Conservation (phyloP, 495 filamentous ascomycete species). For the Astrothelium subdiscretum region DNA sequence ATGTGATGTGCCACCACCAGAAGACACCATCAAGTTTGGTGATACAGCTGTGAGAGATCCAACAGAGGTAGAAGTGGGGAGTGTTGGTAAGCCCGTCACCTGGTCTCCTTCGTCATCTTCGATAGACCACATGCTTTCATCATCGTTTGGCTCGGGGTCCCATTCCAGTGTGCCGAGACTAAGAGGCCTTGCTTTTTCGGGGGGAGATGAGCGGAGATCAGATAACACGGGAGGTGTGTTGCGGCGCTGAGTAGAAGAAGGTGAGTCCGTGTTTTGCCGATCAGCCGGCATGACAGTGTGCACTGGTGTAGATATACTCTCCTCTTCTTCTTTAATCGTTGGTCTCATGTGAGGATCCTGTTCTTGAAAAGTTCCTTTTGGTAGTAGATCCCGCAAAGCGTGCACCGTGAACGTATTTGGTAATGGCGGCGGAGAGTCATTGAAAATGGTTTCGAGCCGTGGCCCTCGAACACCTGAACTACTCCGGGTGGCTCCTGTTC, state of each 20-base stretch:
- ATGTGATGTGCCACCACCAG: background rate
- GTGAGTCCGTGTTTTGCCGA: background rate
- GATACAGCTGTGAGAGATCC: background rate
- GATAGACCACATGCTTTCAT: slow-evolving; percentile 3
- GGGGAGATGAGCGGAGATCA: background rate
- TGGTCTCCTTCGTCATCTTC: background rate
- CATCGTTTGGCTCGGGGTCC: background rate
- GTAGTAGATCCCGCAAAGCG: slow-evolving; percentile 42
- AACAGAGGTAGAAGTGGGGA: background rate
- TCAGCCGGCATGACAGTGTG: background rate
- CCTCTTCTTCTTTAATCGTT: slow-evolving; percentile 56
- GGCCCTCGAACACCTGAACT: slow-evolving; percentile 41
- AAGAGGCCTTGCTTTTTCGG: background rate
- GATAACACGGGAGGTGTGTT: background rate
- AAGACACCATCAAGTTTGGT: background rate
- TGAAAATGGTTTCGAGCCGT: slow-evolving; percentile 78
- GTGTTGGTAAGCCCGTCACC: slow-evolving; percentile 3
- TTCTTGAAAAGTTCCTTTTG: slow-evolving; percentile 34
- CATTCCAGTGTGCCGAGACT: slow-evolving; percentile 1
- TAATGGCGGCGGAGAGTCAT: slow-evolving; percentile 53
- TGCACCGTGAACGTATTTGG: slow-evolving; percentile 42
- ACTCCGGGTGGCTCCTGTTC: slow-evolving; percentile 62
- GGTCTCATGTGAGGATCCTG: slow-evolving; percentile 24
- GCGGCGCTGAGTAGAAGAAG: background rate
- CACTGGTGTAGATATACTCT: slow-evolving; percentile 30